phyloP scores from a whole-genome alignment of 2,329 filamentous ascomycete genomes.

The Alternaria sp. region DNA sequence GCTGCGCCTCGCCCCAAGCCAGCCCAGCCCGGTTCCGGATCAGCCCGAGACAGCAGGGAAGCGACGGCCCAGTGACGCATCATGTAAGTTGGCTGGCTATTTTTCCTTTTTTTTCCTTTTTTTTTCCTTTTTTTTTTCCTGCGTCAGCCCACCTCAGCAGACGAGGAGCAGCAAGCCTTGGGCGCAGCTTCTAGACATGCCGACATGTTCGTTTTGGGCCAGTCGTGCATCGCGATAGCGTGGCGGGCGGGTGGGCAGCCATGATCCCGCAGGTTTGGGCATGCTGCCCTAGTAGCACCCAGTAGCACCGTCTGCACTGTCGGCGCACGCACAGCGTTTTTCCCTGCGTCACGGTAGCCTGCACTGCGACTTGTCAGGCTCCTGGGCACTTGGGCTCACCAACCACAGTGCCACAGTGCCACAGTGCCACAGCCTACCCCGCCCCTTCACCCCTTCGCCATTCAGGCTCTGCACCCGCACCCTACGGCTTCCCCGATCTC shows the following conservation, averaged over 20 bases:
- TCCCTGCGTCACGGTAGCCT: slow-evolving; percentile 13
- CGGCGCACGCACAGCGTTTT: slow-evolving; percentile 21
- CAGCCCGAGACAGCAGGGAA: slow-evolving; percentile 19
- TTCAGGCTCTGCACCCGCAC: slow-evolving; percentile 5
- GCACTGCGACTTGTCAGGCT: slow-evolving; percentile 1
- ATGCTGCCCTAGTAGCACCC: not conserved
- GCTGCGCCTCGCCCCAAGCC: slow-evolving; percentile 14
- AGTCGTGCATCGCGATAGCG: slow-evolving; percentile 15
- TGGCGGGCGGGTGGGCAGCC: slow-evolving; percentile 25
- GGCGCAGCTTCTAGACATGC: slow-evolving; percentile 23
- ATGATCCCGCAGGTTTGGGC: slow-evolving; percentile 29
- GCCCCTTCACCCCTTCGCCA: slow-evolving; percentile 10
- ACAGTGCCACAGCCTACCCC: slow-evolving; percentile 3
- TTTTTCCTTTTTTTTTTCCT: slow-evolving; percentile 10
- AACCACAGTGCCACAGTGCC: slow-evolving; percentile 10
- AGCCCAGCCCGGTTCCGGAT: slow-evolving; percentile 21
- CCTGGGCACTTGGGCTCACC: slow-evolving; percentile 13
- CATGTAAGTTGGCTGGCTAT: slow-evolving; percentile 17
- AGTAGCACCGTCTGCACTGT: slow-evolving; percentile 17
- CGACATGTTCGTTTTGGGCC: slow-evolving; percentile 14
- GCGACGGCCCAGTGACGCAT: slow-evolving; percentile 25
- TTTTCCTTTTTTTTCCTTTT: slow-evolving; percentile 1
- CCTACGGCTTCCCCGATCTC: slow-evolving; percentile 1
- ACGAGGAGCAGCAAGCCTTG: slow-evolving; percentile 4
- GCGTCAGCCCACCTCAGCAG: slow-evolving; percentile 18